phyloP scores from a whole-genome alignment of 2,329 filamentous ascomycete genomes.

The Botryotinia narcissicola region DNA sequence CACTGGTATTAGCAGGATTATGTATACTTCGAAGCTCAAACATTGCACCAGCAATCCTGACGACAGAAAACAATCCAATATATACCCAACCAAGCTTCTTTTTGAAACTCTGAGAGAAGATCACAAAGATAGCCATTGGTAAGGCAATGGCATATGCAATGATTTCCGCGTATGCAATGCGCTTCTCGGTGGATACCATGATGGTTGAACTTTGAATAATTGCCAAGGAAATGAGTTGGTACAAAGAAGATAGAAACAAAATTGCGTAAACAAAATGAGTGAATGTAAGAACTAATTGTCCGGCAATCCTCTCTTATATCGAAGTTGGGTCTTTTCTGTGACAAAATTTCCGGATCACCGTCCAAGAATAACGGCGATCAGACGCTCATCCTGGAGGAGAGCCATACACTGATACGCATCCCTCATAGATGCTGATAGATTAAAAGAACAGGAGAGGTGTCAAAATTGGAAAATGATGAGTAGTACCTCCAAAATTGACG shows the following conservation, averaged over 20 bases:
- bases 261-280: background rate
- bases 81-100: slow-evolving; percentile 40
- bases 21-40: slow-evolving; percentile 35
- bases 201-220: background rate
- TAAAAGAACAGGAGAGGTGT: background rate
- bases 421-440: background rate
- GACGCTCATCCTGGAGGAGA: background rate
- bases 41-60: slow-evolving; percentile 37
- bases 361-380: background rate
- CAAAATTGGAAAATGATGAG: background rate
- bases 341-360: background rate
- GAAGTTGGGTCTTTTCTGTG: background rate
- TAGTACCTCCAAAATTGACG: too few relatives aligned
- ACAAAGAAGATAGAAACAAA: background rate
- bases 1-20: slow-evolving; percentile 32
- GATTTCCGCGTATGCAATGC: slow-evolving; percentile 33
- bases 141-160: slow-evolving; percentile 27
- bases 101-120: slow-evolving; percentile 32
- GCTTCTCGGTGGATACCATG: slow-evolving; percentile 28
- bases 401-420: background rate
- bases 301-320: background rate
- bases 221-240: too few relatives aligned
- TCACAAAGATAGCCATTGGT: slow-evolving; percentile 28
- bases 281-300: too few relatives aligned
- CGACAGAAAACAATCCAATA: slow-evolving; percentile 38